These are phyloP conservation scores for Lyophyllum shimeji DNA, from an alignment of 768 basidiomycete species.

Conservation along the genomic window DNA sequence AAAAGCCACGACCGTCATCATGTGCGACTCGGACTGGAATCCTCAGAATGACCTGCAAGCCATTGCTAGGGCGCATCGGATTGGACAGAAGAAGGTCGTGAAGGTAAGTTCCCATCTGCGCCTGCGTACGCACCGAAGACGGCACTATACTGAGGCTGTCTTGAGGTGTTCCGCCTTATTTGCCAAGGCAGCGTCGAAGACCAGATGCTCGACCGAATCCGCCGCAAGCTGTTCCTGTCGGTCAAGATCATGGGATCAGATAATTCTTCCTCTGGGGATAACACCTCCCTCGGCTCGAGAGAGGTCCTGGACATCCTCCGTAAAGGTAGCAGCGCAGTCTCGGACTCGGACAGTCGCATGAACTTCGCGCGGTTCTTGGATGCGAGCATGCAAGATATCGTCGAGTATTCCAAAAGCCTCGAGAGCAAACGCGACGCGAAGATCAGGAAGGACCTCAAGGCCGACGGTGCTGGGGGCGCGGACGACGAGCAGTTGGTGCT, in stretches of 20 bases:
- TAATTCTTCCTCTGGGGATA: slow-evolving; percentile 18
- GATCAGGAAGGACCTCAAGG: slow-evolving; percentile 41
- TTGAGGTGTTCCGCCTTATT: slow-evolving; percentile 65
- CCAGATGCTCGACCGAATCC: slow-evolving; percentile 71
- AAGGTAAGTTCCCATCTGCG: slow-evolving; percentile 38
- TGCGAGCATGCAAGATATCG: slow-evolving; percentile 42
- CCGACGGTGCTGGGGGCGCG: slow-evolving; percentile 9
- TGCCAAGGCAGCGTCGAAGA: slow-evolving; percentile 74
- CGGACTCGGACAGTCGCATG: slow-evolving; percentile 33
- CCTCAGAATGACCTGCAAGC: slow-evolving; percentile 84
- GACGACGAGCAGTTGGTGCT: slow-evolving; percentile 25
- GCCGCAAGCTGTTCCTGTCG: slow-evolving; percentile 68
- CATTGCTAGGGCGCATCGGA: slow-evolving; percentile 82
- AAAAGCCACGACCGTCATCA: slow-evolving; percentile 76
- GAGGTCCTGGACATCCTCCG: slow-evolving; percentile 60
- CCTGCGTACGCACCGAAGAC: background rate
- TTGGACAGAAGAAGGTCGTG: slow-evolving; percentile 73
- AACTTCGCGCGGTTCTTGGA: slow-evolving; percentile 43
- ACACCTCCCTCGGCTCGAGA: slow-evolving; percentile 31
- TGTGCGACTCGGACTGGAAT: slow-evolving; percentile 74
- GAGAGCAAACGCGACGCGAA: slow-evolving; percentile 43
- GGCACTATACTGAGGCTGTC: background rate
- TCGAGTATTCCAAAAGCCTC: slow-evolving; percentile 42
- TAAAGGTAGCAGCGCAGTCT: slow-evolving; percentile 56
- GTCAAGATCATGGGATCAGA: slow-evolving; percentile 58